A percentile compares a stretch with the other conserved stretches of the same genome.
Conservation (phyloP, 768 basidiomycete genomes). For the Pleurotus eryngii region DNA sequence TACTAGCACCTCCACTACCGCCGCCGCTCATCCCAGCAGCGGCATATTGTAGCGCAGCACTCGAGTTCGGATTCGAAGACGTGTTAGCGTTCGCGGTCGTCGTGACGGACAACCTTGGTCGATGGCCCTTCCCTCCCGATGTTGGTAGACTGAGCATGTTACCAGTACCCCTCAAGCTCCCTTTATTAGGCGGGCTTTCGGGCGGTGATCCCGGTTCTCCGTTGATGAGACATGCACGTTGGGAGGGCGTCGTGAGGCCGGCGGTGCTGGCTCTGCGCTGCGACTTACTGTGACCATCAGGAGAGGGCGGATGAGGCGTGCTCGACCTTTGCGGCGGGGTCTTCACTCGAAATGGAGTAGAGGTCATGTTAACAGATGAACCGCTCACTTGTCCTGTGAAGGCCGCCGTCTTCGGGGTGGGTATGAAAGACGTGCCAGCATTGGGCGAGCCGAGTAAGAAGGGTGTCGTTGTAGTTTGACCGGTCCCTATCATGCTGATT, state of each 20-base stretch:
- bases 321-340: not conserved
- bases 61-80: not conserved
- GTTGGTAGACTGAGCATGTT: not conserved
- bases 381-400: not conserved
- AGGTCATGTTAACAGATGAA: not conserved
- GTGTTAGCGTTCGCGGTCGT: not conserved
- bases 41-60: not conserved
- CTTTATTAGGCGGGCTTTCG: not conserved
- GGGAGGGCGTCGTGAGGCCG: not conserved
- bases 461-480: slow-evolving; percentile 13
- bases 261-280: not conserved
- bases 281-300: not conserved
- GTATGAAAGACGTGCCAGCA: not conserved
- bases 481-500: not conserved
- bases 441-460: not conserved
- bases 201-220: not conserved
- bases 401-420: not conserved
- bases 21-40: not conserved
- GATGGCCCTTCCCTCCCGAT: not conserved
- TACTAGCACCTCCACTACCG: not conserved
- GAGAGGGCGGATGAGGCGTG: not conserved
- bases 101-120: slow-evolving; percentile 5
- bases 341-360: not conserved
- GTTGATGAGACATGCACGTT: not conserved
- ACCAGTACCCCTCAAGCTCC: not conserved